phyloP scores from a whole-genome alignment of 2,329 filamentous ascomycete species.

The Cryphonectria naterciae region DNA sequence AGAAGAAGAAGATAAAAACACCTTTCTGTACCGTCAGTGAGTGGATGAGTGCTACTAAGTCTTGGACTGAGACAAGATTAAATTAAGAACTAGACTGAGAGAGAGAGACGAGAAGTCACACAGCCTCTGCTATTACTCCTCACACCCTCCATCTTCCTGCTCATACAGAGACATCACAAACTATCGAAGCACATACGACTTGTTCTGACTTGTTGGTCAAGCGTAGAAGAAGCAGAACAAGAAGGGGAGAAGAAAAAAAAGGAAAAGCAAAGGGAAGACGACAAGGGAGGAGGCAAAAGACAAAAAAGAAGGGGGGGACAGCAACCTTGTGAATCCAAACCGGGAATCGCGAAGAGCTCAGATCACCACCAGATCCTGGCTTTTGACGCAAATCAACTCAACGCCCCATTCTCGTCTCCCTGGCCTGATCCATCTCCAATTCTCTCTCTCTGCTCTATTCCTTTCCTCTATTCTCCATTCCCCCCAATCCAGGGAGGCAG shows the following conservation, averaged over 20 bases:
- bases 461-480: background rate
- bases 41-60: too few species aligned
- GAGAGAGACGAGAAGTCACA: conserved; percentile 1
- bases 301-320: conserved; percentile 4
- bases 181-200: background rate
- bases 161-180: background rate
- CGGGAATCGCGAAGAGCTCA: conserved; percentile 20
- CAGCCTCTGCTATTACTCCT: background rate
- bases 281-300: conserved; percentile 2
- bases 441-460: background rate
- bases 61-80: conserved; percentile 22
- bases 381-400: background rate
- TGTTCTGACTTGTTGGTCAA: background rate
- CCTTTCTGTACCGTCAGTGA: too few species aligned
- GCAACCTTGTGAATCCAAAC: background rate
- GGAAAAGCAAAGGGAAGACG: too few species aligned
- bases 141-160: background rate
- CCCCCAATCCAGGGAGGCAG: background rate
- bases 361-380: background rate
- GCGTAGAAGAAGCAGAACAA: background rate
- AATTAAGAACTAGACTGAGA: conserved; percentile 19
- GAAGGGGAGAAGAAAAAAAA: too few species aligned
- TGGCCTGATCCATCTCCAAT: conserved; percentile 6
- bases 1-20: too few species aligned
- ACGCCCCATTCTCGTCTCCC: conserved; percentile 4